A percentile compares a stretch with the other conserved stretches of the same genome.
Evolutionary conservation across 495 filamentous ascomycete genomes (phyloP).

Genomic region (Penicillium salamii): DNA sequence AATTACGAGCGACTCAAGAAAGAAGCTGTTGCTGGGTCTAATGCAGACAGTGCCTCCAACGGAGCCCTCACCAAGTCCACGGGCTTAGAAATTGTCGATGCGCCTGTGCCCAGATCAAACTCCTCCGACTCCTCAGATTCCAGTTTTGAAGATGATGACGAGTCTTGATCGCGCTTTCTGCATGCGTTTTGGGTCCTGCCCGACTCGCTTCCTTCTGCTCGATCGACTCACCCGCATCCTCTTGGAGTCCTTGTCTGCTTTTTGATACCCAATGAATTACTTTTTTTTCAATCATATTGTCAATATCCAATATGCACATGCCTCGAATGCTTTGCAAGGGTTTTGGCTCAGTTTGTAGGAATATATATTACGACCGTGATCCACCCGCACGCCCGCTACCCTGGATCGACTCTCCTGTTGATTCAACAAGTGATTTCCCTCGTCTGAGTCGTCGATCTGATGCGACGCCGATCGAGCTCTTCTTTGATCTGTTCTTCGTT

Average conservation of each 20-base stretch:
- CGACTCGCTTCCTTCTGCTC: background rate
- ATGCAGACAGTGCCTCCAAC: slow-evolving; percentile 22
- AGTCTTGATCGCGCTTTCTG: slow-evolving; percentile 19
- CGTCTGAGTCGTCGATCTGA: too few species aligned
- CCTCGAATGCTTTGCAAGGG: too few species aligned
- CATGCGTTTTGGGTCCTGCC: background rate
- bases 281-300: slow-evolving; percentile 9
- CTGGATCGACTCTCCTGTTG: too few species aligned
- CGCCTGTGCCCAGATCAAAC: slow-evolving; percentile 18
- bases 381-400: too few species aligned
- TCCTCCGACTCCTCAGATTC: slow-evolving; percentile 16
- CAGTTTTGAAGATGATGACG: slow-evolving; percentile 15
- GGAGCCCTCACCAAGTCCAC: slow-evolving; percentile 34
- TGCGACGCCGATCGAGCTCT: too few species aligned
- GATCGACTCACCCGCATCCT: background rate
- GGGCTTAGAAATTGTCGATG: slow-evolving; percentile 43
- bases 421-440: too few species aligned
- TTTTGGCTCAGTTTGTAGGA: too few species aligned
- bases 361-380: too few species aligned
- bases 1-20: slow-evolving; percentile 63
- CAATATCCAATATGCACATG: background rate
- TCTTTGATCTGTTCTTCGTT: too few species aligned
- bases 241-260: slow-evolving; percentile 13
- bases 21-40: slow-evolving; percentile 47
- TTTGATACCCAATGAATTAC: slow-evolving; percentile 23